Base-by-base conservation (phyloP, 2,329 filamentous ascomycete species). In the Chaetomium olivaceum region DNA sequence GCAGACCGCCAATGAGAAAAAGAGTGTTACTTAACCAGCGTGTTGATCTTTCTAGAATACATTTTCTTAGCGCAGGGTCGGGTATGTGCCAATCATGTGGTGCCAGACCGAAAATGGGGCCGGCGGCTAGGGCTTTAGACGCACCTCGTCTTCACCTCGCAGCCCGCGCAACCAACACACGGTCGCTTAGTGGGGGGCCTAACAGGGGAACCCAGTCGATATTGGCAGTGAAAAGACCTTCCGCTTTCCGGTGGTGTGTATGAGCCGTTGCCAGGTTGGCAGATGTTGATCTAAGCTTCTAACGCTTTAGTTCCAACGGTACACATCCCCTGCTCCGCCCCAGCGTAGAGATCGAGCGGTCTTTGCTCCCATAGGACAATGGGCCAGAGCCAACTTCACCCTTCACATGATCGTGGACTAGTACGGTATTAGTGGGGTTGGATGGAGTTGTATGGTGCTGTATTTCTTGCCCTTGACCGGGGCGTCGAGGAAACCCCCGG, bases 111-210 rank as follows among this genome's bases (percentile, higher is more conserved):
- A 61, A 39, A 51, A 52, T 11, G 14, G 46, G 48, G 36, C 27
- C 60, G 60, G 60, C 60, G 52, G 31, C 50, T 62, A 62, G n/a
- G n/a, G n/a, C n/a, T n/a, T 61, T 52, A 36, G 29, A 52, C 31
- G 48, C 58, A 43, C 11, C 27, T 27, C 58, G 60, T 31, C 36
- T 23, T n/a, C 31, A 14, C 7, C 8, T 1, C 19, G 9, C 23
- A 29, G n/a, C 5, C 43, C 8, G 4, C 19, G 19, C 23, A 31
- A 31, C 5, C 43, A 23, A 23, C 25, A 46, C 39, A n/a, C 48
- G 29, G 31, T 31, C 31, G 12, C 2, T 31, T 48, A 61, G 52
- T 43, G 31, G 31, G 31, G 31, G 48, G 58, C n/a, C 39, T 43
- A 48, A 48, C 58, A n/a, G 43, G 48, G n/a, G 21, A 8, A 39